Evolutionary conservation across 2,329 filamentous ascomycete species (phyloP), one percentile per base, ranked within the genome.

Genomic region (Botrytis pseudocinerea): DNA sequence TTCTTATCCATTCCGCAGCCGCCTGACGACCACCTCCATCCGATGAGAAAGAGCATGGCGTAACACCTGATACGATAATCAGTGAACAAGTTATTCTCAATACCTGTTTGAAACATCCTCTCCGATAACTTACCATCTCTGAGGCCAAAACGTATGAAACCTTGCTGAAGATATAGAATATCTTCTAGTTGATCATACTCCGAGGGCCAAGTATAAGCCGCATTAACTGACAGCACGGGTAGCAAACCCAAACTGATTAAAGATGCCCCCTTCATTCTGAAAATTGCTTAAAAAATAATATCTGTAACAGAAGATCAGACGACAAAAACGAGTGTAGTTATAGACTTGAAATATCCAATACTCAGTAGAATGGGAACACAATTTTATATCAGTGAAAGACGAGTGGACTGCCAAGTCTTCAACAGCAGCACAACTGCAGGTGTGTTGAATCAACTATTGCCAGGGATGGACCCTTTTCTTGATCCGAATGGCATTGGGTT

Each of bases 1-100:
- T 85, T 46, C 88, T 84, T 51, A 91, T 80, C 88, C 88, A 91
- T 79, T 90, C 87, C 8, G 88, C 88, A 22, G 78, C 74, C 7
- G 75, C 75, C 57, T 75, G 48, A 18, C 48, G 65, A 5, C 51
- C 38, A 25, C 16, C 10, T 9, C 48, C 65, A 2, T 0, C 1
- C 20, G 48, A 18, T 44, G 65, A 69, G n/a, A 69, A 69, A 20
- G 3, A 2, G n/a, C 65, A 69, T 22, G 65, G 65, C 9, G 48
- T 69, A 5, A 69, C 65, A 42, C n/a, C 65, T 69, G 25, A 10
- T 57, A 22, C 14, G n/a, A 57, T 3, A 57, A 69, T 59, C 32
- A 69, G 14, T 7, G 9, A 32, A 18, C 18, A 25, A 25, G 35
- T 16, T 57, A 8, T 32, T 25, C 18, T 25, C 16, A 42, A 5